Base-by-base conservation (phyloP, 805 yeast species). In the Alloascoidea hylecoeti region DNA sequence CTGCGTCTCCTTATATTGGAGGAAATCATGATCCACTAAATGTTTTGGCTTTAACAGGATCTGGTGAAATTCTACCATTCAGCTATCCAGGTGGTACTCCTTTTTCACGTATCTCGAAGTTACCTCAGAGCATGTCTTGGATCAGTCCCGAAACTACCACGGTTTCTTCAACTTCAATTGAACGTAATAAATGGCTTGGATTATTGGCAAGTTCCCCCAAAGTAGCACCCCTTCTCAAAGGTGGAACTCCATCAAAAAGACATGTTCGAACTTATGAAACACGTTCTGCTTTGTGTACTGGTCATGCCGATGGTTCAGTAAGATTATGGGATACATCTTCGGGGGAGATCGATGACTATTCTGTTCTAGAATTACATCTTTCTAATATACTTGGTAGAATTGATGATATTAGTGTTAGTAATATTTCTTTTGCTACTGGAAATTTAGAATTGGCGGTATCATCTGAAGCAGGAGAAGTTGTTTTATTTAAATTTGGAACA, bases 121-220 rank as follows among this genome's bases (percentile, higher is more conserved):
- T 92, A 36, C 96, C 98, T 3, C 80, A 94, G 6, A 71, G 86
- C 1, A 49, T 92, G 17, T 70, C 84, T 3, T 77, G 89, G 78
- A 60, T 84, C 13, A 75, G 81, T 42, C 92, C 96, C 0, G 72
- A 71, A 6, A 71, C 77, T 5, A 72, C 84, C 0, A 64, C 60
- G 33, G 61, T 80, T 0, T 49, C 60, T 0, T 74, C 84, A 1
- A 55, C 71, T 39, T 62, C 68, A 4, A 75, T 79, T 4, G 75
- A 76, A 3, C 63, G 76, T 33, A 69, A 68, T 34, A 73, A 77
- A 40, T 85, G 95, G 95, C 62, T 72, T 33, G 84, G 94, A n/a
- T 72, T 84, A 66, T 66, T 80, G 62, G 62, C 71, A 5, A 57
- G 69, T n/a, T 55, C 75, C 0, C 58, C 36, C 45, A 42, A 44